phyloP scores from a whole-genome alignment of 805 yeast genomes.

The Soucietia sequanensis region DNA sequence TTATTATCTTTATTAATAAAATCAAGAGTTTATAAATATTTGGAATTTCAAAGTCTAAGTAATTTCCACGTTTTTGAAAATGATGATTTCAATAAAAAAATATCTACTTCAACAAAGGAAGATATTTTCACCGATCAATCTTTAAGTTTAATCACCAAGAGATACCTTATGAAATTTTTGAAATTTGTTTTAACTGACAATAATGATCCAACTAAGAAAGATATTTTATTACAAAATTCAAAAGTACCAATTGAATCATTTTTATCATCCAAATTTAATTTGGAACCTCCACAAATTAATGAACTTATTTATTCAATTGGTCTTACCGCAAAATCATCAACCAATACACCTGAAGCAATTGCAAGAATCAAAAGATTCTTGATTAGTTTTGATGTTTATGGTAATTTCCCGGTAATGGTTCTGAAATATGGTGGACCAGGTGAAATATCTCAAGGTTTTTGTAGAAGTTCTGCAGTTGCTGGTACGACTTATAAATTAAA shows the following conservation, averaged over 20 bases:
- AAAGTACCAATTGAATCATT: conserved; percentile 59
- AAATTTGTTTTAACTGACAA: conserved; percentile 68
- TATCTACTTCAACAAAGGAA: conserved; percentile 70
- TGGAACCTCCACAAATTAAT: conserved; percentile 70
- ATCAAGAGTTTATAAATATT: conserved; percentile 83
- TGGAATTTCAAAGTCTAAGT: conserved; percentile 87
- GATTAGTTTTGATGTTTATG: conserved; percentile 85
- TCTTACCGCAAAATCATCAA: conserved; percentile 58
- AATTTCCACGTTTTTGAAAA: conserved; percentile 93
- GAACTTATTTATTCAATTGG: conserved; percentile 89
- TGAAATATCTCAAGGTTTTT: conserved; percentile 93
- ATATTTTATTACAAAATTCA: conserved; percentile 55
- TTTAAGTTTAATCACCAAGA: conserved; percentile 69
- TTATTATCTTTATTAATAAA: conserved; percentile 73
- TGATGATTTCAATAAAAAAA: conserved; percentile 77
- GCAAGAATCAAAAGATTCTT: conserved; percentile 81
- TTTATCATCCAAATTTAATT: conserved; percentile 61
- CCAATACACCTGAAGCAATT: conserved; percentile 72
- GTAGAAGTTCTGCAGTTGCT: conserved; percentile 97
- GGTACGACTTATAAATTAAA: conserved; percentile 90
- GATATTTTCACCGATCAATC: conserved; percentile 91
- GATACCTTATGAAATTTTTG: conserved; percentile 86
- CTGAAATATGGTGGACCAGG: conserved; percentile 96
- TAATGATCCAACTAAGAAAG: conserved; percentile 60
- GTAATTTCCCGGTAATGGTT: conserved; percentile 88